Evolutionary conservation across 2,329 filamentous ascomycete genomes (phyloP).

Genomic region (Colletotrichum zoysiae): DNA sequence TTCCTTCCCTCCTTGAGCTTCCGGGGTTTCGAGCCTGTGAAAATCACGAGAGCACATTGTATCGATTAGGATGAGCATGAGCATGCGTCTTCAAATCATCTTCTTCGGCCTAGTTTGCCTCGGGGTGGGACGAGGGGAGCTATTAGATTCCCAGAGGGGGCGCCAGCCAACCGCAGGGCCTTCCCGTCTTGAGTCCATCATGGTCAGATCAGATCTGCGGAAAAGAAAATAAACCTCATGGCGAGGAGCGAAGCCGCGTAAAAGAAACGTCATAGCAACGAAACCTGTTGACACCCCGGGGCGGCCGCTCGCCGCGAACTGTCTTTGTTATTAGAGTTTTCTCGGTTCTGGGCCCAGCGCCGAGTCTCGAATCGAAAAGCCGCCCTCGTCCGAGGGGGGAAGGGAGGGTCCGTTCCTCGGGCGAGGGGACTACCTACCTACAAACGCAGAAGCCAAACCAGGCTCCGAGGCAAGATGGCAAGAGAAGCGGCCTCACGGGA

Average conservation of each 20-base stretch:
- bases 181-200: conserved; percentile 3
- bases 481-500: background rate
- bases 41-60: background rate
- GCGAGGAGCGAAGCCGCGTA: background rate
- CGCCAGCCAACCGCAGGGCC: conserved; percentile 22
- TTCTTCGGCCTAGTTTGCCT: background rate
- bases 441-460: background rate
- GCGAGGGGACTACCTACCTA: background rate
- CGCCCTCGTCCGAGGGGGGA: background rate
- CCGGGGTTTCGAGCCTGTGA: background rate
- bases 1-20: background rate
- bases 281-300: background rate
- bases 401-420: background rate
- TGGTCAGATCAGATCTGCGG: conserved; percentile 24
- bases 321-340: background rate
- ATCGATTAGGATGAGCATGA: conserved; percentile 10
- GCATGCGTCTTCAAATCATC: background rate
- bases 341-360: background rate
- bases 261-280: background rate
- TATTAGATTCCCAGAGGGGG: conserved; percentile 5
- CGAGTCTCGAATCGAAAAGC: background rate
- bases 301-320: background rate
- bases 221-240: conserved; percentile 1
- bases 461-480: background rate
- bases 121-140: background rate